Base-by-base conservation (phyloP, 2,329 filamentous ascomycete species). In the Graphiopsis chlorocephala region DNA sequence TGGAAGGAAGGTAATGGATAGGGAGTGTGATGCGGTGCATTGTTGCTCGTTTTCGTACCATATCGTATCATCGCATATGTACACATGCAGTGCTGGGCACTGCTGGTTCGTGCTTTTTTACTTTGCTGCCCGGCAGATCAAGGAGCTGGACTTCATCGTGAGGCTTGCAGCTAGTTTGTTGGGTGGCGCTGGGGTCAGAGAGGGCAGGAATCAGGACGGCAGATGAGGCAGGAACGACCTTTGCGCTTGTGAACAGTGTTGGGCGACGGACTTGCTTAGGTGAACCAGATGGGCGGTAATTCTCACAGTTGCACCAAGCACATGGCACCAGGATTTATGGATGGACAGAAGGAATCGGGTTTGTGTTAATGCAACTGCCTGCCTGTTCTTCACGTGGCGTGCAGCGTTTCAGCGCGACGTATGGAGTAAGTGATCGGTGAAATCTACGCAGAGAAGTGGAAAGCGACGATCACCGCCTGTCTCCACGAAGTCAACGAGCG, bases 311-410 rank as follows among this genome's bases (percentile, higher is more conserved):
- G 35, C 55, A 58, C 33, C 20, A 28, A 23, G 53, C 55, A 58
- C 55, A 58, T 58, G 50, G 50, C 25, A 55, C 20, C 6, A n/a
- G 47, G 26, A 50, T 50, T 45, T 12, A 45, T 20, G n/a, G 38
- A 45, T 45, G 28, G 50, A 29, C 17, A 53, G 50, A 53, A 28
- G 50, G 50, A 29, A 53, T 26, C 50, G 50, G 26, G 50, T 12
- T 31, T 12, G 50, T 53, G 50, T 53, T 29, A 12, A 29, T 31
- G 50, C 29, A 29, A 33, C 53, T 25, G n/a, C 53, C 55, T 42
- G 31, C 47, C 23, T 23, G 26, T 29, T 61, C 59, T 61, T 61
- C 59, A 61, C 59, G 59, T 61, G 59, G 59, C 59, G 38, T 53
- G 47, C 31, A 31, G 31, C 29, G 59, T 61, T 61, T 61, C 59